Percentiles rank a stretch among this genome's conserved stretches.
Evolutionary conservation across 805 yeast species (phyloP).

Genomic region (Starmerella etchellsii): DNA sequence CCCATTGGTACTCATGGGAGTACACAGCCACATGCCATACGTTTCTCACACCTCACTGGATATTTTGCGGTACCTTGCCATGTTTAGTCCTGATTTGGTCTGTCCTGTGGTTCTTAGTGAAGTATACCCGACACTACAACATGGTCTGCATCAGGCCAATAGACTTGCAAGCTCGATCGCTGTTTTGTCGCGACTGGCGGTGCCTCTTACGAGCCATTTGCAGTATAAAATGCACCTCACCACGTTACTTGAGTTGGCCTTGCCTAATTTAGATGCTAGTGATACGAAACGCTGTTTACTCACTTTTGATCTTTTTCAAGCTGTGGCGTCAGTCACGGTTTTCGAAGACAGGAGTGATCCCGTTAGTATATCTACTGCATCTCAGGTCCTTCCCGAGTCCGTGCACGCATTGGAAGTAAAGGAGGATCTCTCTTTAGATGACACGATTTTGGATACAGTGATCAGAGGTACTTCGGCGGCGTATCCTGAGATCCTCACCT

Average conservation of each 20-base stretch:
- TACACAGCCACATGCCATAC: slow-evolving; percentile 31
- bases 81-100: slow-evolving; percentile 39
- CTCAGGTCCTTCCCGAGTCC: slow-evolving; percentile 10
- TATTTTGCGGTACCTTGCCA: slow-evolving; percentile 34
- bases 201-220: slow-evolving; percentile 52
- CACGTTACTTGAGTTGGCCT: slow-evolving; percentile 50
- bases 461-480: slow-evolving; percentile 60
- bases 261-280: slow-evolving; percentile 80
- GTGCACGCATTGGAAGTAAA: slow-evolving; percentile 9
- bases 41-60: slow-evolving; percentile 8
- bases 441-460: slow-evolving; percentile 40
- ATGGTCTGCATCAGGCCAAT: slow-evolving; percentile 43
- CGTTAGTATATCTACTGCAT: slow-evolving; percentile 6
- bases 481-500: slow-evolving; percentile 46
- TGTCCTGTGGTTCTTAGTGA: slow-evolving; percentile 35
- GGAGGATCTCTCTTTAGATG: slow-evolving; percentile 27
- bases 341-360: slow-evolving; percentile 40
- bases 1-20: slow-evolving; percentile 43
- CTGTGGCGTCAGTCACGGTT: slow-evolving; percentile 62
- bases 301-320: slow-evolving; percentile 55
- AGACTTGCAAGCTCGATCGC: slow-evolving; percentile 62
- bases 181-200: slow-evolving; percentile 48
- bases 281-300: slow-evolving; percentile 63
- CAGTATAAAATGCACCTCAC: slow-evolving; percentile 67
- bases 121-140: slow-evolving; percentile 42